Percentiles rank a stretch among this genome's conserved stretches.
phyloP scores from a whole-genome alignment of 768 basidiomycete species.

The Nidularia pulvinata region DNA sequence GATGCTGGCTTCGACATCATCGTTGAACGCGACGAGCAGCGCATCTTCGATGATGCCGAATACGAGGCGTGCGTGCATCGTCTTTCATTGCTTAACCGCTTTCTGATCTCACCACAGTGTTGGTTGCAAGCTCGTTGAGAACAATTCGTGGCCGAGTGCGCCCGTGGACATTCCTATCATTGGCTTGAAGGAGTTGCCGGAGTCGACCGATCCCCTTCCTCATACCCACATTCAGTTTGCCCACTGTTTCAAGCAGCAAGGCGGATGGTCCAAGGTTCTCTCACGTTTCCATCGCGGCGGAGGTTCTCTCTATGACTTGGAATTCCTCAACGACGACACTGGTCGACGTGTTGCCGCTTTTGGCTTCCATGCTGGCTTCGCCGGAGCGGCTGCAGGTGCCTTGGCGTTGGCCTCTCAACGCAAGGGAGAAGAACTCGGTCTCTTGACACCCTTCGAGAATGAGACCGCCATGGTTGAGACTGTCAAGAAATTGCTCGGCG shows the following conservation, averaged over 20 bases:
- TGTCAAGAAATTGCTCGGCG: conserved; percentile 67
- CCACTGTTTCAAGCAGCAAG: conserved; percentile 96
- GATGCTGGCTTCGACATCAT: conserved; percentile 88
- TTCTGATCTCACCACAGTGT: conserved; percentile 48
- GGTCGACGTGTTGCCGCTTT: conserved; percentile 97
- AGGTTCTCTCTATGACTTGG: conserved; percentile 92
- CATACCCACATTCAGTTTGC: conserved; percentile 99
- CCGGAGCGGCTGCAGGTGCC: conserved; percentile 93
- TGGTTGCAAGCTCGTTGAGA: conserved; percentile 84
- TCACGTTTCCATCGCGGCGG: conserved; percentile 82
- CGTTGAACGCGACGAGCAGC: conserved; percentile 92
- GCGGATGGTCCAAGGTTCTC: conserved; percentile 87
- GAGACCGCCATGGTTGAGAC: conserved; percentile 81
- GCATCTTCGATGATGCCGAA: conserved; percentile 93
- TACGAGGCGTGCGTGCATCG: conserved; percentile 75
- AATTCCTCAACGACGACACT: conserved; percentile 84
- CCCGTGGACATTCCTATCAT: conserved; percentile 79
- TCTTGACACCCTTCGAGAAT: conserved; percentile 79
- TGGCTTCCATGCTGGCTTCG: conserved; percentile 97
- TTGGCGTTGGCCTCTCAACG: conserved; percentile 75
- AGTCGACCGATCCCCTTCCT: conserved; percentile 76
- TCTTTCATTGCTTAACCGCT: conserved; percentile 1
- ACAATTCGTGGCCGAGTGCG: conserved; percentile 89
- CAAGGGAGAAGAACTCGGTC: conserved; percentile 59
- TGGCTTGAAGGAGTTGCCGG: conserved; percentile 95